Base-by-base conservation (phyloP, 805 yeast genomes). In the Metschnikowia proteae region DNA sequence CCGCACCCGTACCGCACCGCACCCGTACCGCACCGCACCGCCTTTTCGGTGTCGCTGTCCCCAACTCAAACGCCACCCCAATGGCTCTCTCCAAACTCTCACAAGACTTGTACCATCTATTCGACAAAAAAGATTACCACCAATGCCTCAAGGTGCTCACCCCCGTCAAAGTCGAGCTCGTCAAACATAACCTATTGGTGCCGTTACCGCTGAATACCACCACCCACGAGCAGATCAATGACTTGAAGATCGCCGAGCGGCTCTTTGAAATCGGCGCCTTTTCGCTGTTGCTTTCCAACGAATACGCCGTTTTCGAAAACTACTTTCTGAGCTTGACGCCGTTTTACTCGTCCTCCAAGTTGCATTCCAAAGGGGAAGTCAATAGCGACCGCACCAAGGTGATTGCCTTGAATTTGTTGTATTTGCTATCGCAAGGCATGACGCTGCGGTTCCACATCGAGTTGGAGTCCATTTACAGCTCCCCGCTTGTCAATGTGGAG, bases 371-470 rank as follows among this genome's bases (percentile, higher is more conserved):
- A 32, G 57, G 59, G 26, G 65, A 62, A 48, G 51, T 61, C 35
- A 64, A 66, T 56, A 63, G 73, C n/a, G 69, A 67, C 46, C 56
- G 69, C 38, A 71, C 76, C 77, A 83, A 91, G 66, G 70, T 94
- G 59, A 73, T 84, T 45, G 85, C 95, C 45, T 75, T 94, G 44
- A 85, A 88, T 59, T 72, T 94, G 57, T 70, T 94, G 54, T 78
- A 87, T 51, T 70, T 91, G 51, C 76, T 94, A 52, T 82, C 96
- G 6, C 85, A 85, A 60, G 95, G 94, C 46, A 88, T 84, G 56
- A 82, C 90, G 37, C 88, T 95, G 10, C 82, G 82, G 64, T 94
- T 92, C 72, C 97, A 94, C 69, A 84, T 90, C 27, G 97, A 89
- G 65, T 74, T 92, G 52, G 97, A 92, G 66, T 74, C 73, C 50